phyloP scores from a whole-genome alignment of 768 basidiomycete species.

The Tylopilus vinaceipallidus region DNA sequence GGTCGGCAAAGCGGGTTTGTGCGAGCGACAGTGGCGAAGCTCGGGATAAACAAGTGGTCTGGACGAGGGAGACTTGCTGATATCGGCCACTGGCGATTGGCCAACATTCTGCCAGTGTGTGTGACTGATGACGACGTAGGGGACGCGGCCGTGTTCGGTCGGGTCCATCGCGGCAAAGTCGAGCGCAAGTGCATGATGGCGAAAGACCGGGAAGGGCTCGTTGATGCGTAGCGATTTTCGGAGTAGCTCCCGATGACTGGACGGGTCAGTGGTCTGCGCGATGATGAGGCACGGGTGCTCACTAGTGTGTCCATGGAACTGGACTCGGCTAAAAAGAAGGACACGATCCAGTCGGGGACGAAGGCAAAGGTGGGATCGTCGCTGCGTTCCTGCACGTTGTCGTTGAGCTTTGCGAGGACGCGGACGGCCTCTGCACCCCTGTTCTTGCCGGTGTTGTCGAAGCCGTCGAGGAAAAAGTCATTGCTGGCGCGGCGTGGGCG shows the following conservation, averaged over 20 bases:
- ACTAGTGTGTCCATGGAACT: conserved; percentile 88
- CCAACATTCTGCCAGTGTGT: no score
- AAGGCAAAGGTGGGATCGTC: conserved; percentile 54
- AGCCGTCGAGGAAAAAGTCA: conserved; percentile 53
- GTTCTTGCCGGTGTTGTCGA: conserved; percentile 77
- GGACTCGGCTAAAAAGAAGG: conserved; percentile 85
- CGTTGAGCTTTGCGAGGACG: conserved; percentile 83
- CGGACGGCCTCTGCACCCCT: conserved; percentile 79
- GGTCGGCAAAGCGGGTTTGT: no score
- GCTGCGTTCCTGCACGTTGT: conserved; percentile 71
- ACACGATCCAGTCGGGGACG: conserved; percentile 53
- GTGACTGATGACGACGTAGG: conserved; percentile 86
- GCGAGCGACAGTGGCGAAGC: no score
- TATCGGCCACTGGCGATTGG: no score
- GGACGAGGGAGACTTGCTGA: no score
- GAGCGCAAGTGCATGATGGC: conserved; percentile 66
- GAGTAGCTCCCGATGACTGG: conserved; percentile 89
- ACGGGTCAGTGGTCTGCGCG: neutral
- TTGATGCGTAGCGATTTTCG: conserved; percentile 83
- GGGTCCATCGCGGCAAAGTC: conserved; percentile 81
- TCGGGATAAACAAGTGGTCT: no score
- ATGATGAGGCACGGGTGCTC: conserved; percentile 26
- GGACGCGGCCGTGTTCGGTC: conserved; percentile 90
- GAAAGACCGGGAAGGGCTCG: conserved; percentile 80
- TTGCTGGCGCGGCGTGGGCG: no score